These are phyloP conservation scores for Hypoxylon fragiforme DNA, from an alignment of 495 filamentous ascomycete species.

Conservation along the genomic window DNA sequence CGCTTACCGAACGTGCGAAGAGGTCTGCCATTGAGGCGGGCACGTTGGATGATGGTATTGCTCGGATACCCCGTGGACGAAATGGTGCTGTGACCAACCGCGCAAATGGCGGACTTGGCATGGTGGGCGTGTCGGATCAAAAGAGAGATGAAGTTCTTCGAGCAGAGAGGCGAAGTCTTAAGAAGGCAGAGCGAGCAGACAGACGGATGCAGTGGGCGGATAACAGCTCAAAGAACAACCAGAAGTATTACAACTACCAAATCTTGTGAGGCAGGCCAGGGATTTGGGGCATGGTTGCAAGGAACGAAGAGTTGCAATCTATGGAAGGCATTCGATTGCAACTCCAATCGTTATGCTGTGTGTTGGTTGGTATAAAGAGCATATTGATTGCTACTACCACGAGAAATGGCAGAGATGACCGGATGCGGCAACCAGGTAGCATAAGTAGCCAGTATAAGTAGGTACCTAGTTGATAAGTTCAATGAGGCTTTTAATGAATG, in stretches of 20 bases:
- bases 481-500: too few species aligned
- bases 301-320: neutral
- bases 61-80: constrained; percentile 51
- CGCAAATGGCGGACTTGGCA: constrained; percentile 72
- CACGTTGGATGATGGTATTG: constrained; percentile 35
- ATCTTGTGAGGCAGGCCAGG: constrained; percentile 34
- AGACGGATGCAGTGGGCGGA: constrained; percentile 33
- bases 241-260: constrained; percentile 38
- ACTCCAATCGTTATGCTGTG: neutral
- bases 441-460: too few species aligned
- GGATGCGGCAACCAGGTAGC: too few species aligned
- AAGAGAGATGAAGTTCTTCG: constrained; percentile 67
- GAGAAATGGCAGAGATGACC: too few species aligned
- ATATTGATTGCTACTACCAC: constrained; percentile 11
- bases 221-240: constrained; percentile 38
- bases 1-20: constrained; percentile 66
- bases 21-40: constrained; percentile 57
- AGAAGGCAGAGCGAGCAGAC: constrained; percentile 57
- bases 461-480: too few species aligned
- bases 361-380: constrained; percentile 11
- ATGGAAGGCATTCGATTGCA: too few species aligned
- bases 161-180: constrained; percentile 68
- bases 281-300: too few species aligned
- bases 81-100: constrained; percentile 58
- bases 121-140: constrained; percentile 71